Evolutionary conservation across 2,329 filamentous ascomycete species (phyloP), one percentile per base, ranked within the genome.

Genomic region (Trichoderma oligosporum): DNA sequence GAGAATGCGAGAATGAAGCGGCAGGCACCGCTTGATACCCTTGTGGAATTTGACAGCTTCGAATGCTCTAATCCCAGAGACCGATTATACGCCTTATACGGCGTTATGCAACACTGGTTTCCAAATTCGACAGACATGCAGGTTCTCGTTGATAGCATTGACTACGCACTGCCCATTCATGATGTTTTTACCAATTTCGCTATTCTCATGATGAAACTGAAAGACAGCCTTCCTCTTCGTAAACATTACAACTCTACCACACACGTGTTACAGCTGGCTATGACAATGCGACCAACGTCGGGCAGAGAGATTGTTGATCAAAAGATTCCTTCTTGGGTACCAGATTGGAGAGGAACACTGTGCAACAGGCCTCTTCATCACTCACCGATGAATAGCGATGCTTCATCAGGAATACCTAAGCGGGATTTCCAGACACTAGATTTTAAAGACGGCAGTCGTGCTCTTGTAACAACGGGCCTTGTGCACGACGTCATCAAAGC

Each of bases 61-160:
- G 33, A 49, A 45, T 54, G 51, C 12, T 45, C 41, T 3, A 45
- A 42, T 27, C 31, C 25, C 1, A 35, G 51, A 11, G 51, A 35
- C n/a, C 27, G 38, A 44, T 36, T 42, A n/a, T 54, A 54, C 11
- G 51, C 29, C 20, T 35, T 38, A n/a, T 49, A 49, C 16, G 47
- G 47, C 2, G 33, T 49, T 9, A 38, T 49, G 47, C 33, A 49
- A 11, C 47, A 49, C n/a, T 49, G 47, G 47, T 49, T 39, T 27
- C 33, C 33, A 9, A 27, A 49, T 16, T 38, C 47, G 1, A 22
- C 22, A 5, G 33, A 31, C n/a, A 49, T 38, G 47, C 47, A 39
- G 5, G 22, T 38, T n/a, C 47, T 49, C 4, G 24, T 49, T 9
- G 47, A 49, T 6, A 39, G 35, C 22, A 49, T 49, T 8, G 22